Conservation (phyloP, 495 filamentous ascomycete species). For the Talaromyces trachyspermus region DNA sequence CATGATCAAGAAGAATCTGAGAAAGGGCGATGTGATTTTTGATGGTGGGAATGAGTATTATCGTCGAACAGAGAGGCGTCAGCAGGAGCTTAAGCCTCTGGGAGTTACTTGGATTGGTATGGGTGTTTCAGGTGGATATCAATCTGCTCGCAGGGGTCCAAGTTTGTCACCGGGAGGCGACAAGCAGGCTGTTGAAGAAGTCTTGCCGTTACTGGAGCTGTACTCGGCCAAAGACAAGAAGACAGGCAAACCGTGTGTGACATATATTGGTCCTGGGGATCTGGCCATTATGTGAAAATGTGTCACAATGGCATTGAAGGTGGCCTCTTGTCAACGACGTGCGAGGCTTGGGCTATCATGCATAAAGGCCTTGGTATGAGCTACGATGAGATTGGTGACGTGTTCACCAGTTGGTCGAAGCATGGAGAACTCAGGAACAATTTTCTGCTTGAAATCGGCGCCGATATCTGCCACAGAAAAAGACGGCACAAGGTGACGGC, state of each 20-base stretch:
- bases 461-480: slow-evolving; percentile 50
- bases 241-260: slow-evolving; percentile 55
- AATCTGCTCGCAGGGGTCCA: slow-evolving; percentile 57
- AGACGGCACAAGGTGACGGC: slow-evolving; percentile 33
- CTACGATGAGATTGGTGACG: slow-evolving; percentile 54
- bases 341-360: slow-evolving; percentile 63
- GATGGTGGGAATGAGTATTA: slow-evolving; percentile 70
- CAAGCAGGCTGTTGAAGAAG: slow-evolving; percentile 45
- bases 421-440: slow-evolving; percentile 51
- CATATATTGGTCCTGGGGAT: slow-evolving; percentile 53
- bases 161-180: slow-evolving; percentile 61
- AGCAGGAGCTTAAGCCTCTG: slow-evolving; percentile 45
- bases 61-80: slow-evolving; percentile 56
- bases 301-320: slow-evolving; percentile 73
- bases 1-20: slow-evolving; percentile 47
- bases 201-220: slow-evolving; percentile 55
- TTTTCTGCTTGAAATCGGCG: slow-evolving; percentile 57
- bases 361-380: slow-evolving; percentile 49
- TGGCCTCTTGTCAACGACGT: slow-evolving; percentile 54
- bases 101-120: slow-evolving; percentile 60
- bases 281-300: slow-evolving; percentile 73
- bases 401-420: slow-evolving; percentile 55
- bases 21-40: slow-evolving; percentile 60
- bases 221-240: slow-evolving; percentile 53
- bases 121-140: slow-evolving; percentile 65